These are phyloP conservation scores for Phellopilus nigrolimitatus DNA, from an alignment of 1,284 basidiomycete species.

Conservation along the genomic window DNA sequence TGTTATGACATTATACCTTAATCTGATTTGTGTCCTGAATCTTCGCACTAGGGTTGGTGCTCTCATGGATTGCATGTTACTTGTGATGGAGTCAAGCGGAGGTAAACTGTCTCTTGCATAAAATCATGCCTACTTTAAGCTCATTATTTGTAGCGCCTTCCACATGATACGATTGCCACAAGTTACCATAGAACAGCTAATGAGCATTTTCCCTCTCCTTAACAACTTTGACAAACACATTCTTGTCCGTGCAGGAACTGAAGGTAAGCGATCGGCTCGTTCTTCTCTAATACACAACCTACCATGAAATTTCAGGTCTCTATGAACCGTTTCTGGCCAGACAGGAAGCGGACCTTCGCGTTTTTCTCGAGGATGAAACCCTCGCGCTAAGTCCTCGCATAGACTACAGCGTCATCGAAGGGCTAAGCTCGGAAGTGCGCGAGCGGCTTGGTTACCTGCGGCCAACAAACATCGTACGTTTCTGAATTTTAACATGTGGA, in stretches of 20 bases:
- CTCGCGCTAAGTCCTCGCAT: slow-evolving; percentile 63
- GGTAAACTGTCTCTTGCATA: slow-evolving; percentile 32
- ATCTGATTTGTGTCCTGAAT: slow-evolving; percentile 10
- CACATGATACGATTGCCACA: slow-evolving; percentile 68
- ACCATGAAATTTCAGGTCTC: slow-evolving; percentile 34
- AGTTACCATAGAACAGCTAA: slow-evolving; percentile 45
- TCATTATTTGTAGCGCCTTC: slow-evolving; percentile 51
- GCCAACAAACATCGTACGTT: slow-evolving; percentile 62
- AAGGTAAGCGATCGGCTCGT: slow-evolving; percentile 44
- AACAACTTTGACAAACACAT: slow-evolving; percentile 45
- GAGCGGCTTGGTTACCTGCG: slow-evolving; percentile 58
- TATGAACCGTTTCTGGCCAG: slow-evolving; percentile 62
- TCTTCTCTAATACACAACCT: neutral
- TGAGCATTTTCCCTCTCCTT: slow-evolving; percentile 52
- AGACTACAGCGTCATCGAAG: slow-evolving; percentile 62
- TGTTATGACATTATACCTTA: slow-evolving; percentile 16
- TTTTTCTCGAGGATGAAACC: slow-evolving; percentile 75
- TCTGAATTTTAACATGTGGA: too few relatives aligned
- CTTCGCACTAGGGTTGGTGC: slow-evolving; percentile 50
- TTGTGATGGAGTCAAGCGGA: slow-evolving; percentile 56
- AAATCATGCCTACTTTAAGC: neutral
- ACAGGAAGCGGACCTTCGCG: slow-evolving; percentile 72
- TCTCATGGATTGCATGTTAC: slow-evolving; percentile 50
- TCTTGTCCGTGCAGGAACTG: slow-evolving; percentile 61
- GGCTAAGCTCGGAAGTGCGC: slow-evolving; percentile 72